Percentiles rank a stretch among this genome's conserved stretches.
Evolutionary conservation across 495 filamentous ascomycete species (phyloP).

Genomic region (Venustampulla echinocandica): DNA sequence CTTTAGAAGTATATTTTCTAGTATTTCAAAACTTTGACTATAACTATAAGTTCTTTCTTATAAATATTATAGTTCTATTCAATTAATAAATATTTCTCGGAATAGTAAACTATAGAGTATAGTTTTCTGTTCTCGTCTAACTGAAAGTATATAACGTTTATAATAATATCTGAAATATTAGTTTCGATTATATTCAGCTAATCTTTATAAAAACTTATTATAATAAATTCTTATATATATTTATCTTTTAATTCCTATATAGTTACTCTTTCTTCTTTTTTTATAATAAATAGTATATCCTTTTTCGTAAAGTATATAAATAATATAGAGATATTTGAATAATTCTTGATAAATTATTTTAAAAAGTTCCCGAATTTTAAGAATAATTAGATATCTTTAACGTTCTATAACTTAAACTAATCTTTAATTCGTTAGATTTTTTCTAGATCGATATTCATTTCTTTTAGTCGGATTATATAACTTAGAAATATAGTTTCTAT

Average conservation of each 20-base stretch:
- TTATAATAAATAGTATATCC: conserved; percentile 3
- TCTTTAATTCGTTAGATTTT: conserved; percentile 16
- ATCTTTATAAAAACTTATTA: conserved; percentile 1
- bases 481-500: conserved; percentile 13
- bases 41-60: conserved; percentile 24
- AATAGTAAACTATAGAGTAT: conserved; percentile 13
- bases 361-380: conserved; percentile 15
- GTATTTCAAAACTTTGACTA: conserved; percentile 20
- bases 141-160: conserved; percentile 3
- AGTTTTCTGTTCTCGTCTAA: not conserved
- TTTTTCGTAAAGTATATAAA: conserved; percentile 15
- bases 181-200: conserved; percentile 7
- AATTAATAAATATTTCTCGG: conserved; percentile 4
- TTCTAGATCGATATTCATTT: conserved; percentile 11
- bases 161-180: conserved; percentile 8
- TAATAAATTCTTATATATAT: not conserved
- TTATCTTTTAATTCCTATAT: conserved; percentile 1
- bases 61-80: conserved; percentile 25
- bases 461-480: conserved; percentile 12
- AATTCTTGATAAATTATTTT: conserved; percentile 17
- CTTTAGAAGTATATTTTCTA: conserved; percentile 18
- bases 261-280: conserved; percentile 7
- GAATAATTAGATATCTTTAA: conserved; percentile 18
- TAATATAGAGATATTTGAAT: conserved; percentile 11
- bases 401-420: conserved; percentile 10